Evolutionary conservation across 352 stramenopile species (phyloP).

Genomic region (Lagenidium giganteum): DNA sequence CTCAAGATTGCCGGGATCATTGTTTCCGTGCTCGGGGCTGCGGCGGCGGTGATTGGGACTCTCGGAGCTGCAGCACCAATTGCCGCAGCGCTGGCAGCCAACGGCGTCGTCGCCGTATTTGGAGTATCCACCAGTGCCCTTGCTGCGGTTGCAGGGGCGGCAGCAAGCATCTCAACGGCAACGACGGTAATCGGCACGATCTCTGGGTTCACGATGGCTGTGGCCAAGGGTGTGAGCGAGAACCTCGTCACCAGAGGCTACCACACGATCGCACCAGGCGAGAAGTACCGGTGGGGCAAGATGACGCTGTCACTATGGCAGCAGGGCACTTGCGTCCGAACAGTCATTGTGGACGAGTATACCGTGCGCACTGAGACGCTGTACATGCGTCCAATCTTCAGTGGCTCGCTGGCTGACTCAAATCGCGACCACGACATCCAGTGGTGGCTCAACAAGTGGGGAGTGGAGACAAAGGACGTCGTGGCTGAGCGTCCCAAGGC

Average conservation of each 20-base stretch:
- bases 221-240: slow-evolving; percentile 30
- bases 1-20: slow-evolving; percentile 13
- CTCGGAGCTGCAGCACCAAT: slow-evolving; percentile 3
- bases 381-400: slow-evolving; percentile 57
- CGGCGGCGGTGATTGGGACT: slow-evolving; percentile 3
- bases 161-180: background rate
- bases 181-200: slow-evolving; percentile 14
- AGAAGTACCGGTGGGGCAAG: slow-evolving; percentile 31
- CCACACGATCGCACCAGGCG: slow-evolving; percentile 22
- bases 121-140: slow-evolving; percentile 8
- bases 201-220: slow-evolving; percentile 25
- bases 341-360: slow-evolving; percentile 28
- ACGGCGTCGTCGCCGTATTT: slow-evolving; percentile 7
- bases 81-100: background rate
- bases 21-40: background rate
- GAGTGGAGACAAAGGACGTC: slow-evolving; percentile 19
- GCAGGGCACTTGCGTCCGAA: slow-evolving; percentile 36
- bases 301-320: slow-evolving; percentile 45
- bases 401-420: slow-evolving; percentile 30
- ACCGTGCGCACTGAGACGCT: slow-evolving; percentile 32
- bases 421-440: slow-evolving; percentile 43
- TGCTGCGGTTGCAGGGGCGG: background rate
- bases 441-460: slow-evolving; percentile 44
- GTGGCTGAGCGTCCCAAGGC: background rate
- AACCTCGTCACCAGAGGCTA: slow-evolving; percentile 28